These are phyloP conservation scores for Suillus hirtellus DNA, from an alignment of 768 basidiomycete genomes.

Conservation along the genomic window DNA sequence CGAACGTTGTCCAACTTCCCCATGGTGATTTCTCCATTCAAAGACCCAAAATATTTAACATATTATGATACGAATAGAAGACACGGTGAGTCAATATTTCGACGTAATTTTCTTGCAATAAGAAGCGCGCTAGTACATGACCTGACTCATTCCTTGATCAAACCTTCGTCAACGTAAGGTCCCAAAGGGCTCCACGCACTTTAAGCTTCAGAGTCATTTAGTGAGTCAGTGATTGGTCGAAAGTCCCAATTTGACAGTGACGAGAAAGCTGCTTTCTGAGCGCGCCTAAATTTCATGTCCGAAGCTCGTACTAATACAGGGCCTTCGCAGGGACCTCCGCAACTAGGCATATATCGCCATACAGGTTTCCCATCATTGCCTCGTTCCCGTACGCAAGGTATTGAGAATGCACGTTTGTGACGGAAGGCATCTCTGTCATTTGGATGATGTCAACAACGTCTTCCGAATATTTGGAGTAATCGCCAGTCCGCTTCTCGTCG, in stretches of 20 bases:
- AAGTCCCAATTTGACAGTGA: background rate
- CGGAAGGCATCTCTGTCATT: constrained; percentile 14
- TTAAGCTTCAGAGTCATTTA: background rate
- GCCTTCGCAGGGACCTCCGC: constrained; percentile 4
- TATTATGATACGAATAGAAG: background rate
- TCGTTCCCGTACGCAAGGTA: constrained; percentile 24
- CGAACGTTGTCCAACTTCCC: constrained; percentile 8
- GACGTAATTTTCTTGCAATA: constrained; percentile 1
- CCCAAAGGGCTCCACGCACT: background rate
- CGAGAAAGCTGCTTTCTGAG: background rate
- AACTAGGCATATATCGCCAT: constrained; percentile 22
- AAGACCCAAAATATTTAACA: background rate
- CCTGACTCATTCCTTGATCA: constrained; percentile 3
- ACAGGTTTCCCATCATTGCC: constrained; percentile 13
- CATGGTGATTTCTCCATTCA: background rate
- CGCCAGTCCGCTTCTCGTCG: background rate
- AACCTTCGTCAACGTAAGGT: background rate
- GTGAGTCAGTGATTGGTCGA: background rate
- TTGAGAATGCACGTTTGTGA: constrained; percentile 12
- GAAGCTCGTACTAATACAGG: background rate
- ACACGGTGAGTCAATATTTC: background rate
- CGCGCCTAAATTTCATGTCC: background rate
- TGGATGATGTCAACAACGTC: constrained; percentile 9
- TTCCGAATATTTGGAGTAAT: constrained; percentile 2
- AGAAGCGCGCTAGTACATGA: background rate